Conservation (phyloP, 164 flowering plant genomes). For the Aristolochia contorta region DNA sequence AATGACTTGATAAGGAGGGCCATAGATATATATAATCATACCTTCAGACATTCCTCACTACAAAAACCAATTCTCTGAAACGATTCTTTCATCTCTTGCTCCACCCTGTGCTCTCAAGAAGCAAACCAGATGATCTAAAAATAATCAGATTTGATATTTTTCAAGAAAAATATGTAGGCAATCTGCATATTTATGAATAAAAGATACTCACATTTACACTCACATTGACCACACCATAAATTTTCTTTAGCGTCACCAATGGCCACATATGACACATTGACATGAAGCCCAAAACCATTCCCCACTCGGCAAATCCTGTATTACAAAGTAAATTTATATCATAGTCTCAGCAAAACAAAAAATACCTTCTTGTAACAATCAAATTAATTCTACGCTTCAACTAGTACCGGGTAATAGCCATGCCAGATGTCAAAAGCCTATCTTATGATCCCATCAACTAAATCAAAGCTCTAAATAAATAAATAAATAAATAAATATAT, state of each 20-base stretch:
- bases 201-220: conserved; percentile 50
- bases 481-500: no score
- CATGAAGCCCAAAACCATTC: conserved; percentile 91
- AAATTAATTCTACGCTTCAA: no score
- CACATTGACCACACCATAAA: conserved; percentile 60
- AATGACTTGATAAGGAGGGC: no score
- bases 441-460: no score
- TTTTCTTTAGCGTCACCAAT: conserved; percentile 16
- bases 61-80: conserved; percentile 60
- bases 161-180: background rate
- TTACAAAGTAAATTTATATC: background rate
- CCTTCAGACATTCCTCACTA: conserved; percentile 55
- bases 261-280: conserved; percentile 57
- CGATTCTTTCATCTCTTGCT: conserved; percentile 7
- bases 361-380: no score
- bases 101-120: conserved; percentile 25
- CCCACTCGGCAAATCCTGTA: conserved; percentile 66
- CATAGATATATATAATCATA: conserved; percentile 11
- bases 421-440: no score
- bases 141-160: background rate
- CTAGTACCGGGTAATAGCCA: no score
- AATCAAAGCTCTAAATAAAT: no score
- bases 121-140: conserved; percentile 66
- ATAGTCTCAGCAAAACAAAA: no score
- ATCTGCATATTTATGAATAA: background rate